Base-by-base conservation (phyloP, 352 stramenopile genomes). In the Peronospora tabacina region DNA sequence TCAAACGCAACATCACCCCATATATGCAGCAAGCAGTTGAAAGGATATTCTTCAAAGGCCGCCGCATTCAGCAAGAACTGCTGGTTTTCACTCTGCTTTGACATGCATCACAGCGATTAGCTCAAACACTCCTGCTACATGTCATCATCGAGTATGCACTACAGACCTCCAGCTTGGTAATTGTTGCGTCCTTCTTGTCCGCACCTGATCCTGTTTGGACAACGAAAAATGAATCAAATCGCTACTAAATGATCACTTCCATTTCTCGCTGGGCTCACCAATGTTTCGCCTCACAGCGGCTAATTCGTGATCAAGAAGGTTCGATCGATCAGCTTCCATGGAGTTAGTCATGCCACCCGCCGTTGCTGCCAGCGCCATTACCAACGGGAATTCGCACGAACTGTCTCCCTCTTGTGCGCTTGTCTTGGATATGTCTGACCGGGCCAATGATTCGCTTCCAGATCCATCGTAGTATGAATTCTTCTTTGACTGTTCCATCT, bases 11-110 rank as follows among this genome's bases (percentile, higher is more conserved):
- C 32, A 28, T 28, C 20, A 47, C 5, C 20, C n/a, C 30, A 46
- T 36, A 58, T 68, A 47, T 47, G 61, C n/a, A 33, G 37, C 22
- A 45, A 52, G 16, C 16, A 43, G 51, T 58, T 60, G 38, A 68
- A 75, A 84, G 72, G 76, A 89, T 87, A 86, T 87, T 90, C 75
- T 89, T 91, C 80, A 44, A 91, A 85, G 34, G 80, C 75, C 5
- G 76, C 79, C 8, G 78, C 80, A 34, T 89, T 88, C 45, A 89
- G 56, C 64, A 91, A 52, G 36, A 85, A 87, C 58, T 91, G 72
- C 64, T 89, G 75, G 49, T 91, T 91, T 63, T 91, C 80, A 61
- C 60, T 80, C 75, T 83, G 54, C 19, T 52, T 12, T 34, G 8
- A 44, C 15, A 47, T 24, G 20, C 40, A 53, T 26, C 26, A 26